Conservation (phyloP, 352 stramenopile species). For the Lagenidium giganteum region DNA sequence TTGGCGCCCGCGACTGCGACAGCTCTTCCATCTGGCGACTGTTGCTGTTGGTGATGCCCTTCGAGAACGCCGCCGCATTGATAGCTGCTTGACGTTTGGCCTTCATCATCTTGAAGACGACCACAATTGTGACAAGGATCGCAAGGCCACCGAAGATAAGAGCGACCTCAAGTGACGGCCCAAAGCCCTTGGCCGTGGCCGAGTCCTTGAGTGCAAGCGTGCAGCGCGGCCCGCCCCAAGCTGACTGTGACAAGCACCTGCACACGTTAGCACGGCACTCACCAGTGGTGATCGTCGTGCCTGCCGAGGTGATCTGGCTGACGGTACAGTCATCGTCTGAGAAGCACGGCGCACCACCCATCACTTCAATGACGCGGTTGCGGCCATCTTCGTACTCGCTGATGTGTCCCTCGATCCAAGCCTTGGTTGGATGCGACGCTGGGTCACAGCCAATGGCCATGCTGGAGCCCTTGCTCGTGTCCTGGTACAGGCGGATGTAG, state of each 20-base stretch:
- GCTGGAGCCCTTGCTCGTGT: constrained; percentile 11
- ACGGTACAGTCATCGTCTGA: constrained; percentile 29
- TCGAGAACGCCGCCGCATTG: no score
- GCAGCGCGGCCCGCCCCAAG: constrained; percentile 29
- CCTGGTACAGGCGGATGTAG: constrained; percentile 25
- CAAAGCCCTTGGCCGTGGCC: constrained; percentile 9
- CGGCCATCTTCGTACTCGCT: constrained; percentile 27
- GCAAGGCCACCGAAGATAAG: background rate
- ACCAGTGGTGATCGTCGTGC: no score
- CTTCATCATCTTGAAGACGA: no score
- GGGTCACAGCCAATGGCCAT: constrained; percentile 35
- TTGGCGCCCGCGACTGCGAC: no score
- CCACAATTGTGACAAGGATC: constrained; percentile 1
- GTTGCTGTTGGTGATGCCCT: no score
- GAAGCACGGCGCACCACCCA: constrained; percentile 17
- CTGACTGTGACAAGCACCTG: constrained; percentile 12
- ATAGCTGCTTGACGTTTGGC: no score
- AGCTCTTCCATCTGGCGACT: no score
- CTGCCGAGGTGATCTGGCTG: constrained; percentile 11
- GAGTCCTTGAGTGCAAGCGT: constrained; percentile 15
- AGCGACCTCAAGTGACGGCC: constrained; percentile 5
- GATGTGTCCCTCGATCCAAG: constrained; percentile 34
- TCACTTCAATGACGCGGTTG: constrained; percentile 21
- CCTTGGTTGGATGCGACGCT: constrained; percentile 23
- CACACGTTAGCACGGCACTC: no score